phyloP scores from a whole-genome alignment of 306 rosid genomes.

The Delonix regia region DNA sequence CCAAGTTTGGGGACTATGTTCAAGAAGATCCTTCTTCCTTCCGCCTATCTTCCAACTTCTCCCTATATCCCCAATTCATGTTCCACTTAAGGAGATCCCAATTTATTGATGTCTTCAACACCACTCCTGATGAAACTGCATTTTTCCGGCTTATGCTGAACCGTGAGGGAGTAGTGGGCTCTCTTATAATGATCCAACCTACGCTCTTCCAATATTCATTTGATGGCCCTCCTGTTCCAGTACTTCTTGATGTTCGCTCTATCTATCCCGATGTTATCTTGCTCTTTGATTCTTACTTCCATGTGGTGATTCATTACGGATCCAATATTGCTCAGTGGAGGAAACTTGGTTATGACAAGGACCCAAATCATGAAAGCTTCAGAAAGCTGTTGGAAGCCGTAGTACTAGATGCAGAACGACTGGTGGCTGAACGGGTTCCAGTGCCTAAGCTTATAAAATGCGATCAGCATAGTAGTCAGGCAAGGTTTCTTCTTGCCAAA shows the following conservation, averaged over 20 bases:
- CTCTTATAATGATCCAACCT: slow-evolving; percentile 94
- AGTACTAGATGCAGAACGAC: slow-evolving; percentile 74
- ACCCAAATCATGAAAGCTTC: slow-evolving; percentile 79
- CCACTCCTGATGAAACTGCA: slow-evolving; percentile 88
- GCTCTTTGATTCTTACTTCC: slow-evolving; percentile 88
- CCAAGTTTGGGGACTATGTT: slow-evolving; percentile 87
- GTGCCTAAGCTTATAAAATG: slow-evolving; percentile 77
- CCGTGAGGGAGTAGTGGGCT: slow-evolving; percentile 82
- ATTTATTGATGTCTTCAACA: slow-evolving; percentile 81
- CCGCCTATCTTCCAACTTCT: slow-evolving; percentile 77
- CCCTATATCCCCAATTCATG: slow-evolving; percentile 92
- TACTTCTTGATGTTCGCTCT: slow-evolving; percentile 79
- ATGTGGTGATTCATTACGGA: slow-evolving; percentile 84
- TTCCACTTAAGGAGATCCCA: slow-evolving; percentile 87
- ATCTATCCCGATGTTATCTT: slow-evolving; percentile 76
- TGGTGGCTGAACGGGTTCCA: slow-evolving; percentile 72
- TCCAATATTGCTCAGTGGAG: slow-evolving; percentile 84
- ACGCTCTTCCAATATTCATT: slow-evolving; percentile 84
- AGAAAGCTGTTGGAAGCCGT: slow-evolving; percentile 87
- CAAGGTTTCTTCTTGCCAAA: slow-evolving; percentile 94
- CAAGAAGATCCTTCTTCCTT: slow-evolving; percentile 87
- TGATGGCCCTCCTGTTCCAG: slow-evolving; percentile 90
- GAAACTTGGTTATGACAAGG: slow-evolving; percentile 82
- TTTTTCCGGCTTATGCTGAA: slow-evolving; percentile 80
- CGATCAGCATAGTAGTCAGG: slow-evolving; percentile 90